phyloP scores from a whole-genome alignment of 2,329 filamentous ascomycete species.

The Neurospora sp. region DNA sequence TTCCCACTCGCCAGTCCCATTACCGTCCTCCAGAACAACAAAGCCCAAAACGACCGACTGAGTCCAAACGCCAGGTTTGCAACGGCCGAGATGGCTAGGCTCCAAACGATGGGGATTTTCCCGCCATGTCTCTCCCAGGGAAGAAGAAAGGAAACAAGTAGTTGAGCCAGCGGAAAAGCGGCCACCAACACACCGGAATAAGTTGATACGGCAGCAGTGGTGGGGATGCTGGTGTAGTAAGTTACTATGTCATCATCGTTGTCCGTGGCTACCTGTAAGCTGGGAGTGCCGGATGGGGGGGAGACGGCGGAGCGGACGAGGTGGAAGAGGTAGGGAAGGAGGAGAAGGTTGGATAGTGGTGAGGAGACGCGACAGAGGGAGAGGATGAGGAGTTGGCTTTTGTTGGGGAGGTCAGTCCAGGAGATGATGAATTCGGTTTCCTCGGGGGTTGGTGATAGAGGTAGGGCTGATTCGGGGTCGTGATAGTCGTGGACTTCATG shows the following conservation, averaged over 20 bases:
- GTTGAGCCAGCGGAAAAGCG: constrained; percentile 59
- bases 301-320: constrained; percentile 55
- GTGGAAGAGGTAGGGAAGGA: constrained; percentile 64
- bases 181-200: constrained; percentile 62
- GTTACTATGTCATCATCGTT: background rate
- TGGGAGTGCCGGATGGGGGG: background rate
- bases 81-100: constrained; percentile 51
- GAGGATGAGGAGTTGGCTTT: constrained; percentile 27
- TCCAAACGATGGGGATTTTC: constrained; percentile 55
- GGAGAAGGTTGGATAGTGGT: constrained; percentile 56
- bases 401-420: constrained; percentile 28
- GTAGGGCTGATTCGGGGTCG: background rate
- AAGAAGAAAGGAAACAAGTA: constrained; percentile 51
- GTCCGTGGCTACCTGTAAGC: background rate
- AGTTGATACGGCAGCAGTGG: constrained; percentile 39
- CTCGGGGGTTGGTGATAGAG: background rate
- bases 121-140: constrained; percentile 57
- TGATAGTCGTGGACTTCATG: background rate
- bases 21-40: constrained; percentile 48
- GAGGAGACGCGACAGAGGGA: constrained; percentile 40
- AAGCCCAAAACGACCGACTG: constrained; percentile 47
- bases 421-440: background rate
- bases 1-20: constrained; percentile 63
- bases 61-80: constrained; percentile 62
- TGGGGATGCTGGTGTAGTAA: background rate